These are phyloP conservation scores for Cupressus sempervirens DNA, from an alignment of 75 land plant species.

Conservation along the genomic window DNA sequence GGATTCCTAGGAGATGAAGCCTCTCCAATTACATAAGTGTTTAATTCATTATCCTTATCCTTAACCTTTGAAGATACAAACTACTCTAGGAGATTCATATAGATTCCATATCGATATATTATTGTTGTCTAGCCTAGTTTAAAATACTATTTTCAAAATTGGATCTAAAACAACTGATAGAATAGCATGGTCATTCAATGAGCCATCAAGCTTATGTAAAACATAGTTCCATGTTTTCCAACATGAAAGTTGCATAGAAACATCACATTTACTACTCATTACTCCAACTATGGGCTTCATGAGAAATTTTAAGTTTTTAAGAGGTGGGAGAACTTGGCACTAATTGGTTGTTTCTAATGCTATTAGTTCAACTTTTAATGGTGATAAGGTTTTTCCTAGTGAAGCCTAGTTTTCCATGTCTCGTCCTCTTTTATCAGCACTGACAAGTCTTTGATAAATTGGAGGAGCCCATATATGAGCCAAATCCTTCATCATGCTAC, in stretches of 20 bases:
- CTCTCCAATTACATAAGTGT: neutral
- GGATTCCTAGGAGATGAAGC: constrained; percentile 1
- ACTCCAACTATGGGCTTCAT: constrained; percentile 58
- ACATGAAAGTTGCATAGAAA: constrained; percentile 36
- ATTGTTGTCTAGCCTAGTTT: constrained; percentile 25
- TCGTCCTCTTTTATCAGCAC: too few relatives aligned
- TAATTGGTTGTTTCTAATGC: constrained; percentile 11
- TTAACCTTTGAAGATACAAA: constrained; percentile 22
- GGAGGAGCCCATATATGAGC: too few relatives aligned
- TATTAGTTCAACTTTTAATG: neutral
- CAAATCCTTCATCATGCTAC: too few relatives aligned
- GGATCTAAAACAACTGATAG: constrained; percentile 36
- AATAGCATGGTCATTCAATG: constrained; percentile 29
- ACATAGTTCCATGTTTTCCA: constrained; percentile 56
- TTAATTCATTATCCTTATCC: neutral
- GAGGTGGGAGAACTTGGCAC: constrained; percentile 3
- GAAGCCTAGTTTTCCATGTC: neutral
- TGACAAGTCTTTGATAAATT: too few relatives aligned
- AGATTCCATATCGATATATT: constrained; percentile 41
- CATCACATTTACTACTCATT: constrained; percentile 44
- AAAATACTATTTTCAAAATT: constrained; percentile 39
- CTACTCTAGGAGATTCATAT: constrained; percentile 44
- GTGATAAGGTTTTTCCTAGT: constrained; percentile 1
- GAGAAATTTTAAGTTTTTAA: constrained; percentile 45
- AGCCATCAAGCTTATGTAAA: constrained; percentile 42